These are phyloP conservation scores for Pseudoscleropodium purum DNA, from an alignment of 225 moss, liverwort and hornwort species.

Conservation along the genomic window DNA sequence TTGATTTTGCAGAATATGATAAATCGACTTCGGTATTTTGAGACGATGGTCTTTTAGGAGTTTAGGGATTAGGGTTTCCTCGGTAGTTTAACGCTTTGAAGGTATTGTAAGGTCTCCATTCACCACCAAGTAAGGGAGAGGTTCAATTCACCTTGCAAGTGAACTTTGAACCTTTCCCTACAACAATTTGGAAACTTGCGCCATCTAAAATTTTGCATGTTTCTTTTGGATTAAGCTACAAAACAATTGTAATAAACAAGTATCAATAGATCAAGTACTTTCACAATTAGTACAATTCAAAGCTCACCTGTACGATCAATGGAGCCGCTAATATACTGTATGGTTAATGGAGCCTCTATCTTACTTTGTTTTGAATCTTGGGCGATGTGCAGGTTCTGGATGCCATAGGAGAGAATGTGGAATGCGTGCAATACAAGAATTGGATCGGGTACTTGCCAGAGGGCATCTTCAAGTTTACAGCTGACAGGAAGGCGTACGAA, in stretches of 20 bases:
- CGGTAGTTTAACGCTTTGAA: background rate
- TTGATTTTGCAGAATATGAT: background rate
- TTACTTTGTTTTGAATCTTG: background rate
- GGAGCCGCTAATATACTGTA: background rate
- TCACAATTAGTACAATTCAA: background rate
- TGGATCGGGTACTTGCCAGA: slow-evolving; percentile 82
- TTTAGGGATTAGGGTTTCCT: background rate
- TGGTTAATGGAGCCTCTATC: background rate
- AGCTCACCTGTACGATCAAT: background rate
- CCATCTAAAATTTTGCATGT: background rate
- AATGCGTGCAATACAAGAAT: slow-evolving; percentile 70
- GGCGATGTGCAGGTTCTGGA: slow-evolving; percentile 54
- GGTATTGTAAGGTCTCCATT: background rate
- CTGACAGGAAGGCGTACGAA: slow-evolving; percentile 57
- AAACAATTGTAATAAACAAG: background rate
- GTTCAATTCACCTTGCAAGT: background rate
- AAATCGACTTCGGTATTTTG: background rate
- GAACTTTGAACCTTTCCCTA: background rate
- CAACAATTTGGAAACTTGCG: background rate
- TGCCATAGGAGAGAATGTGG: slow-evolving; percentile 60
- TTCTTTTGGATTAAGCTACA: background rate
- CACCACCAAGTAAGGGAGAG: background rate
- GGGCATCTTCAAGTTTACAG: slow-evolving; percentile 62
- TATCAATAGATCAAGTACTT: background rate
- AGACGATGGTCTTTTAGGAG: background rate